A percentile compares a stretch with the other conserved stretches of the same genome.
phyloP scores from a whole-genome alignment of 2,329 filamentous ascomycete species.

The Talaromyces sp. region DNA sequence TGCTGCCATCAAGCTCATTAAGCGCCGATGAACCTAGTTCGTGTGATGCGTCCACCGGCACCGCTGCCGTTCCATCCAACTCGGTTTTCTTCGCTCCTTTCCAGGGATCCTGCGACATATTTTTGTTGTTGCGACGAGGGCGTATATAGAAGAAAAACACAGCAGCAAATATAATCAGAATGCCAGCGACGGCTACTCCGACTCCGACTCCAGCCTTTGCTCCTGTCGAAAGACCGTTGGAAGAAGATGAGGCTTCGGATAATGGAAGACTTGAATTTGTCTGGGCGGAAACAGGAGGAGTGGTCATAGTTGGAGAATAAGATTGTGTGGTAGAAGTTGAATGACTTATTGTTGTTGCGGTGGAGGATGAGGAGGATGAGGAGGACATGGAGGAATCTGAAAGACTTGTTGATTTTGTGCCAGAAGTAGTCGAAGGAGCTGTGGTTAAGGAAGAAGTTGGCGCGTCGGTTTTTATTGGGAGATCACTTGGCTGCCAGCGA shows the following conservation, averaged over 20 bases:
- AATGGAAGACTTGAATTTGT: background rate
- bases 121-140: background rate
- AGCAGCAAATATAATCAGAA: background rate
- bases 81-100: background rate
- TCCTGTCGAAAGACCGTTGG: background rate
- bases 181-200: background rate
- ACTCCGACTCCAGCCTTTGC: constrained; percentile 6
- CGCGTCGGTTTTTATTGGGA: background rate
- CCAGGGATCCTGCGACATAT: background rate
- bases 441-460: background rate
- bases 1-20: background rate
- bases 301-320: background rate
- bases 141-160: background rate
- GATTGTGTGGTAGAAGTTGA: background rate
- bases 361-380: background rate
- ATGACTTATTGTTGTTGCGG: background rate
- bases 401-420: background rate
- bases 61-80: background rate
- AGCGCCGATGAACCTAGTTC: background rate
- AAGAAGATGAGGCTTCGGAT: background rate
- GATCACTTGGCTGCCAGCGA: constrained; percentile 1
- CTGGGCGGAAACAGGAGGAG: background rate
- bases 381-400: background rate
- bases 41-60: background rate
- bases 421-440: background rate